Evolutionary conservation across 2,329 filamentous ascomycete genomes (phyloP).

Genomic region (Xylogone sp.): DNA sequence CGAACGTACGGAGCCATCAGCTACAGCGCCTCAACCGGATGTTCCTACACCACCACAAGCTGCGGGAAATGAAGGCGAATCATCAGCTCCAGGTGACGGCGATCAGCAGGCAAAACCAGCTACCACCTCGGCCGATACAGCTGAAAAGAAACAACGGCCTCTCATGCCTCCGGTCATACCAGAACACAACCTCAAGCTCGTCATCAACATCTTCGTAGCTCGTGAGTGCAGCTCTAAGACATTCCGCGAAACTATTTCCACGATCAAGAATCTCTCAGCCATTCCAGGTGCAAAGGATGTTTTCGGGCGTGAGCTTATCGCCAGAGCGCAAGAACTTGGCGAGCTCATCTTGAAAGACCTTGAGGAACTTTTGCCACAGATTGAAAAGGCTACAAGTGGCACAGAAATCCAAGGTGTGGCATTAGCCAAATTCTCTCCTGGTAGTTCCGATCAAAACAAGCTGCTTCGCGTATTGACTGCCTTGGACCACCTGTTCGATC

Average conservation of each 20-base stretch:
- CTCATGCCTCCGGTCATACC: constrained; percentile 83
- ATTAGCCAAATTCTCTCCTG: constrained; percentile 90
- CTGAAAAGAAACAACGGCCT: constrained; percentile 35
- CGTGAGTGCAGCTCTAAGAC: constrained; percentile 97
- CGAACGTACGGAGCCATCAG: constrained; percentile 9
- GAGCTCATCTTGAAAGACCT: constrained; percentile 82
- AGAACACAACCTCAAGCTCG: constrained; percentile 81
- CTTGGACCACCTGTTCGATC: constrained; percentile 91
- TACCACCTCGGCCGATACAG: constrained; percentile 15
- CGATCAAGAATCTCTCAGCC: constrained; percentile 96
- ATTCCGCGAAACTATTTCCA: constrained; percentile 94
- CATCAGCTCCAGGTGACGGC: constrained; percentile 12
- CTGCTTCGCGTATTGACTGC: constrained; percentile 88
- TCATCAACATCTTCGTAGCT: constrained; percentile 95
- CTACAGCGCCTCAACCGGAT: constrained; percentile 6
- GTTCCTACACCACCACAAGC: constrained; percentile 1
- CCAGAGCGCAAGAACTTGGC: constrained; percentile 80
- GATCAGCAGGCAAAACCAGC: constrained; percentile 21
- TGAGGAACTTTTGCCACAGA: constrained; percentile 78
- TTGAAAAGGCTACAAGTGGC: constrained; percentile 79
- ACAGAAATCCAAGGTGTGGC: constrained; percentile 95
- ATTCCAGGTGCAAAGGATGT: constrained; percentile 86
- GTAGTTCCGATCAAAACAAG: constrained; percentile 95
- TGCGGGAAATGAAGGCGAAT: constrained; percentile 10
- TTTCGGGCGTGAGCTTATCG: constrained; percentile 90